Conservation (phyloP, 805 yeast species). For the Saturnispora diversa region DNA sequence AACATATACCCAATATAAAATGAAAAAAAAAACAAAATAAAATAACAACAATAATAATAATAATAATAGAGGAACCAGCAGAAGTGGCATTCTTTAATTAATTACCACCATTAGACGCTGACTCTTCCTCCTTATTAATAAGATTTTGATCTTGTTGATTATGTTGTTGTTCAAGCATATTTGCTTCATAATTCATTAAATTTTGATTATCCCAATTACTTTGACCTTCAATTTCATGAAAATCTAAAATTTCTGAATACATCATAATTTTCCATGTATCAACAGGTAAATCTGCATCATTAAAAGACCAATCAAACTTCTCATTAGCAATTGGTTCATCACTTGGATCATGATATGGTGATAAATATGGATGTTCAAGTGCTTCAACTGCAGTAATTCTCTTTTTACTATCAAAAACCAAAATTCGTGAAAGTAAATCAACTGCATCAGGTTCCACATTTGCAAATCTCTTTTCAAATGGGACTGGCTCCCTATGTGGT, state of each 20-base stretch:
- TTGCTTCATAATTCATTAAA: too few relatives aligned
- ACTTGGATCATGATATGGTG: constrained; percentile 93
- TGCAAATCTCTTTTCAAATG: constrained; percentile 73
- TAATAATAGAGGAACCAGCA: too few relatives aligned
- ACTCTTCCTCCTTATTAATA: too few relatives aligned
- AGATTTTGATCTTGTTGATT: too few relatives aligned
- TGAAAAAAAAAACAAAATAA: too few relatives aligned
- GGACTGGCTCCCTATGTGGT: constrained; percentile 89
- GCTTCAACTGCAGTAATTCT: constrained; percentile 91
- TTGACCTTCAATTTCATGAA: constrained; percentile 73
- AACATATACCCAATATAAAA: too few relatives aligned
- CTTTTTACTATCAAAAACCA: constrained; percentile 90
- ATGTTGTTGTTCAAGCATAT: too few relatives aligned
- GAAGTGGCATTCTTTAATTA: too few relatives aligned
- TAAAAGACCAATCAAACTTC: constrained; percentile 95
- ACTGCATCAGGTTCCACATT: constrained; percentile 79
- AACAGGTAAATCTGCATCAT: constrained; percentile 94
- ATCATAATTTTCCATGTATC: constrained; percentile 99
- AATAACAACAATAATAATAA: too few relatives aligned
- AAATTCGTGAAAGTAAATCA: constrained; percentile 80
- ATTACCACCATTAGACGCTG: too few relatives aligned
- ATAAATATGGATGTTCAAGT: constrained; percentile 80
- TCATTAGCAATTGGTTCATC: constrained; percentile 94
- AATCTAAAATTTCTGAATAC: constrained; percentile 94
- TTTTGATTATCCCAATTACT: constrained; percentile 21